These are phyloP conservation scores for Scedosporium minutisporum DNA, from an alignment of 2,329 filamentous ascomycete genomes.

Conservation along the genomic window DNA sequence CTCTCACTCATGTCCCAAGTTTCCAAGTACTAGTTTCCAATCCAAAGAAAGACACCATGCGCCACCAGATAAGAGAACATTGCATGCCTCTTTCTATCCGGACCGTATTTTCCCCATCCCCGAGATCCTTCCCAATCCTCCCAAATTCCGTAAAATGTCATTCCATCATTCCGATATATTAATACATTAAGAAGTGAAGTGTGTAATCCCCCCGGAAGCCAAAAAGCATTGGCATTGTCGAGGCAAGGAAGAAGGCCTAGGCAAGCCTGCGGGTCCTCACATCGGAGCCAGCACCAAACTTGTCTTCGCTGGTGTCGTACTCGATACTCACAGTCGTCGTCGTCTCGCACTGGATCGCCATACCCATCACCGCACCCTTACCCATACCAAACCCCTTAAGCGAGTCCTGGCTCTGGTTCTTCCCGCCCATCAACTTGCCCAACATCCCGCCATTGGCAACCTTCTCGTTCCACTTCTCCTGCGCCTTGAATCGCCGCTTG, in stretches of 20 bases:
- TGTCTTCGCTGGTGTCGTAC: conserved; percentile 12
- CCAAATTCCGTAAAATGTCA: background rate
- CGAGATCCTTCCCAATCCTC: background rate
- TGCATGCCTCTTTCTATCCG: background rate
- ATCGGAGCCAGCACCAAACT: background rate
- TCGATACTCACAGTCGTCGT: conserved; percentile 33
- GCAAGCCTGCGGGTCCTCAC: background rate
- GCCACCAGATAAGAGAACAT: background rate
- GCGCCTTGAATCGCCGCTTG: background rate
- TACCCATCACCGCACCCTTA: conserved; percentile 14
- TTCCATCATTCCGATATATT: background rate
- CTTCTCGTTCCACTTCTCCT: background rate
- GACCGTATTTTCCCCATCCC: background rate
- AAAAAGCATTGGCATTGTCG: too few relatives aligned
- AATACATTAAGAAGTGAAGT: background rate
- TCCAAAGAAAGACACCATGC: background rate
- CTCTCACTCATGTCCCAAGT: background rate
- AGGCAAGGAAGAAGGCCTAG: background rate
- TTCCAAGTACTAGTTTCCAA: background rate
- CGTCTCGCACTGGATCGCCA: conserved; percentile 33
- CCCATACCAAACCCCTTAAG: conserved; percentile 21
- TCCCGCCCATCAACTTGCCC: background rate
- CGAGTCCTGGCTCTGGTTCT: conserved; percentile 21
- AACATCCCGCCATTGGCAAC: background rate
- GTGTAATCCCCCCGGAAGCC: background rate